Evolutionary conservation across 192 early-diverging fungal genomes (phyloP), one percentile per base, ranked within the genome.

Genomic region (Chytriomyces sp.): DNA sequence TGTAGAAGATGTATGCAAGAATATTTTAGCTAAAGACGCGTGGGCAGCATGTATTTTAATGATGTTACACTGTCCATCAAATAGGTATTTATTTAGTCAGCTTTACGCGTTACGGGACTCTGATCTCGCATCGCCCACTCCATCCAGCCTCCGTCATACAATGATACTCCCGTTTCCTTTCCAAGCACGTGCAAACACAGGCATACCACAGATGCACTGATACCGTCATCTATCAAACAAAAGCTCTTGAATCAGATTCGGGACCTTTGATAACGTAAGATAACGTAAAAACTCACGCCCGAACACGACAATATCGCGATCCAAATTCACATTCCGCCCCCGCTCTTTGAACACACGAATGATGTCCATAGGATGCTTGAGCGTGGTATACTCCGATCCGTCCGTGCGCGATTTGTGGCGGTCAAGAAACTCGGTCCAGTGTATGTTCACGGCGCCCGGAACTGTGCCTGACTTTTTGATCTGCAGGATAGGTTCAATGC

Each of bases 121-220:
- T 49, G 44, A 31, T 54, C 26, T 8, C 39, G 58, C 5, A 5
- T 25, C 5, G 60, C 59, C 72, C 72, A 73, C 14, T 73, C 72
- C 12, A 22, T 54, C 72, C 72, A 73, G 6, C 72, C 72, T 10
- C 41, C 72, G 25, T 73, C 72, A 44, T 73, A 73, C 22, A 73
- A 17, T 22, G 61, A 52, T 4, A 73, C 61, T 7, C 72, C 72
- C 5, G 17, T 49, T 6, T 5, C 37, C 52, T 73, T 73, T 54
- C 72, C 72, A n/a, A 73, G 32, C 39, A 73, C 49, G 7, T 62
- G 39, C 58, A 73, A 62, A 44, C 39, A 22, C 14, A 73, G 22
- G 30, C 39, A 64, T 2, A 64, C 59, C 19, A 73, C 60, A 10
- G 60, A 7, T 22, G 72, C 58, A 19, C 60, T 73, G 1, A 73